Base-by-base conservation (phyloP, 164 flowering plant genomes). In the Chloranthus sessilifolius region DNA sequence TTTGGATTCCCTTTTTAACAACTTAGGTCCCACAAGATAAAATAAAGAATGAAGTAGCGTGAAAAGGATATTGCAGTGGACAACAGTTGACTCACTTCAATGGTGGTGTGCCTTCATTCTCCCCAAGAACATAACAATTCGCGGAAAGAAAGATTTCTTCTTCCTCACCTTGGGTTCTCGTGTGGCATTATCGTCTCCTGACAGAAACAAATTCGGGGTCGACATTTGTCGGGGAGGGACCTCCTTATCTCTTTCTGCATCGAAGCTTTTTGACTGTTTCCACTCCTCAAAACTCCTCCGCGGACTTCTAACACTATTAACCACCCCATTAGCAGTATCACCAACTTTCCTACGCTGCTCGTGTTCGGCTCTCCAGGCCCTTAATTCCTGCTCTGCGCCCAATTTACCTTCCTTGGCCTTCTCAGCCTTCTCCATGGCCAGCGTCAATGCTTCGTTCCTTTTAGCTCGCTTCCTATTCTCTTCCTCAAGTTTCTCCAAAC, bases 301-400 rank as follows among this genome's bases (percentile, higher is more conserved):
- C 1, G 79, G 76, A 54, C 80, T 77, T 55, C 42, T 63, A 4
- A 24, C 30, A 2, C 69, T 55, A 17, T 62, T 68, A 3, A 42
- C 61, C 5, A 7, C 70, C 8, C 52, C 69, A 12, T 69, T 75
- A 53, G 48, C 64, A 21, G 75, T 36, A 37, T 78, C 82, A 41
- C 63, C 59, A 19, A 80, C 74, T 78, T 76, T 88, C 34, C 95
- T 58, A 24, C 68, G 59, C 52, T 77, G 88, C 65, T 84, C 95
- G 20, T 79, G 82, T 51, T 86, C 87, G 6, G 91, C 73, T 66
- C 99, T 75, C 99, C 99, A 86, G 46, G 71, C 80, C 53, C 99
- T 80, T 62, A 92, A 40, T 61, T 92, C 89, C 49, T 92, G 95
- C 52, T 92, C 99, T 3, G 78, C 77, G 2, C 87, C 83, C 66